Evolutionary conservation across 371 early-diverging fungal genomes (phyloP), one percentile per base, ranked within the genome.

Genomic region (Choanephora cucurbitarum): DNA sequence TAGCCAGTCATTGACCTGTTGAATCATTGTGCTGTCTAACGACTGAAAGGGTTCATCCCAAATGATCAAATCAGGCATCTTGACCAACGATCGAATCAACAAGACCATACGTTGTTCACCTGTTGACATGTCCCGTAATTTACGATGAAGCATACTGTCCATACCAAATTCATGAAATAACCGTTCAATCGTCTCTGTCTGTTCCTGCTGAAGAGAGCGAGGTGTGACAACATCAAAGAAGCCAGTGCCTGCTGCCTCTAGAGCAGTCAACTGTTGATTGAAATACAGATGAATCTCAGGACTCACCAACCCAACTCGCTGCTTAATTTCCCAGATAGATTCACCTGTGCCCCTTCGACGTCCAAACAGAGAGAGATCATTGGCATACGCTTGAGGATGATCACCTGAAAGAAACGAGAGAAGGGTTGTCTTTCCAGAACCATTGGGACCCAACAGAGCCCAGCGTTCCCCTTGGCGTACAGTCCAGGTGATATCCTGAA

Each of bases 31-130:
- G 31, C 64, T 69, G 55, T 85, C 85, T 39, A 85, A 47, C 0
- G 81, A 81, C 64, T 85, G 86, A 54, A 82, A 85, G 17, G 83
- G 83, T 48, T 85, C 86, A 58, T 85, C 86, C 81, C 82, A 73
- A 32, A 85, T 71, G 24, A 85, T 58, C 44, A 85, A 67, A 9
- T 63, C 57, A 0, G 81, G 80, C 66, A 58, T 64, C 51, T 79
- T 80, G 11, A 82, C 79, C 72, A 85, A 52, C 2, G 82, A 80
- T 33, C 86, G 66, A 19, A 79, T 59, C 0, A 85, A 55, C 23
- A 85, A 58, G 1, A 76, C 77, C 52, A 83, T 42, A 33, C 84
- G 67, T 58, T 83, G 86, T 58, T 82, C 83, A 17, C 83, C 86
- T 14, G 75, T 75, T 1, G 81, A 79, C 74, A 80, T 69, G 42